Conservation (phyloP, 208 protist genomes). For the Leishmania guyanensis region DNA sequence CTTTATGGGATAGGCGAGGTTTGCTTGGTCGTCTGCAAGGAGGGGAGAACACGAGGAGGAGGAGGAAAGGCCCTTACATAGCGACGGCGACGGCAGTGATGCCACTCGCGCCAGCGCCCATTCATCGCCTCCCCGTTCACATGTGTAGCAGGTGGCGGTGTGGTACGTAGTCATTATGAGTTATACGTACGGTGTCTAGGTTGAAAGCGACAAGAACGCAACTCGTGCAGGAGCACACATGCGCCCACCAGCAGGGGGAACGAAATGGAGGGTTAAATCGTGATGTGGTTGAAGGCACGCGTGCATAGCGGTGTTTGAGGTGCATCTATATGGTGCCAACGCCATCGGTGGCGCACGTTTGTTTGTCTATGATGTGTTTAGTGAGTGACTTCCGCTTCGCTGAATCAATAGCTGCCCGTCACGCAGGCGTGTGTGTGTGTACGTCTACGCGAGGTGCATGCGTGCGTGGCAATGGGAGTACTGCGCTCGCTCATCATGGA, state of each 20-base stretch:
- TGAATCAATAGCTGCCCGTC: neutral
- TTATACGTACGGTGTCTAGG: neutral
- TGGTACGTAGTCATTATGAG: neutral
- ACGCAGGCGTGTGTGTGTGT: neutral
- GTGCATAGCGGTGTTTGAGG: neutral
- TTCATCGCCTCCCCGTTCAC: neutral
- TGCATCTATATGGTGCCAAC: neutral
- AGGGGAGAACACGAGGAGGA: neutral
- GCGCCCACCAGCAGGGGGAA: neutral
- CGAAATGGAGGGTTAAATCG: neutral
- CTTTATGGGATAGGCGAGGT: neutral
- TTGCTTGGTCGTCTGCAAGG: neutral
- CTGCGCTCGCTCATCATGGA: neutral
- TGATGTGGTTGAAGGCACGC: neutral
- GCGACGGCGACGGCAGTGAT: neutral
- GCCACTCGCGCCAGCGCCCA: neutral
- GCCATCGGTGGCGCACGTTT: neutral
- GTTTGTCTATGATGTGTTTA: neutral
- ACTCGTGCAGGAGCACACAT: neutral
- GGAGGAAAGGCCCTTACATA: neutral
- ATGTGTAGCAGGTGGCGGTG: neutral
- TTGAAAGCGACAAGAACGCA: neutral
- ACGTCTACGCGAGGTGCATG: neutral
- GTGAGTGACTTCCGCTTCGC: neutral
- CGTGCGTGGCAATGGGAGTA: neutral